Evolutionary conservation across 768 basidiomycete genomes (phyloP).

Genomic region (Panellus pusillus): DNA sequence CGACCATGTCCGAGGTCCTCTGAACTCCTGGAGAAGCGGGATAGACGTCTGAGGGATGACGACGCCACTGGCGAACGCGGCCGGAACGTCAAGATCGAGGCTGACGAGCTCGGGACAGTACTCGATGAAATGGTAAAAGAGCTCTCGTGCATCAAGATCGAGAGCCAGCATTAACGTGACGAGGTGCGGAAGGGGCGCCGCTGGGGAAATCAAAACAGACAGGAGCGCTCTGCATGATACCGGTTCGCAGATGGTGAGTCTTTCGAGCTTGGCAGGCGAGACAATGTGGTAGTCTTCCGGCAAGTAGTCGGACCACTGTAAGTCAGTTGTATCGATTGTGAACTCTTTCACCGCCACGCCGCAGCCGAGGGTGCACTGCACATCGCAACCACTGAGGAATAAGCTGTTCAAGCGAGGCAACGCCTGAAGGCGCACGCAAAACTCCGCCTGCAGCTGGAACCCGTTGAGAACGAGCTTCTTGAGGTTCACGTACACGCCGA

Average conservation of each 20-base stretch:
- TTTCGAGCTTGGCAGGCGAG: background rate
- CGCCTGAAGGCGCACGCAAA: background rate
- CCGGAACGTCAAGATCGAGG: slow-evolving; percentile 1
- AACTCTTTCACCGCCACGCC: background rate
- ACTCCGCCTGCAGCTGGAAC: too few species aligned
- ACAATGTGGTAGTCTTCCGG: slow-evolving; percentile 2
- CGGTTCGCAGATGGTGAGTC: background rate
- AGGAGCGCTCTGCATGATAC: background rate
- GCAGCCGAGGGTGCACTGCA: background rate
- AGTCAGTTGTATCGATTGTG: background rate
- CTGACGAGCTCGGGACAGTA: slow-evolving; percentile 3
- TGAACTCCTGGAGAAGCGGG: background rate
- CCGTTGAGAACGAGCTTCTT: too few species aligned
- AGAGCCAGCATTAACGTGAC: background rate
- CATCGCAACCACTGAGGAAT: background rate
- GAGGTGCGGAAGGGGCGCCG: slow-evolving; percentile 4
- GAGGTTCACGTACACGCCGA: too few species aligned
- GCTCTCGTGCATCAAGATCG: background rate
- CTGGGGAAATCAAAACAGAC: background rate
- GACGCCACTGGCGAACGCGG: background rate
- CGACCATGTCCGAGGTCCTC: slow-evolving; percentile 3
- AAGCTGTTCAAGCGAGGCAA: background rate
- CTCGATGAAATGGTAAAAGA: slow-evolving; percentile 9
- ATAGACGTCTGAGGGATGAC: slow-evolving; percentile 4
- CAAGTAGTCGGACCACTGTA: background rate